Percentiles rank a stretch among this genome's conserved stretches.
Conservation (phyloP, 106 monocot genomes). For the Platanthera zijinensis region DNA sequence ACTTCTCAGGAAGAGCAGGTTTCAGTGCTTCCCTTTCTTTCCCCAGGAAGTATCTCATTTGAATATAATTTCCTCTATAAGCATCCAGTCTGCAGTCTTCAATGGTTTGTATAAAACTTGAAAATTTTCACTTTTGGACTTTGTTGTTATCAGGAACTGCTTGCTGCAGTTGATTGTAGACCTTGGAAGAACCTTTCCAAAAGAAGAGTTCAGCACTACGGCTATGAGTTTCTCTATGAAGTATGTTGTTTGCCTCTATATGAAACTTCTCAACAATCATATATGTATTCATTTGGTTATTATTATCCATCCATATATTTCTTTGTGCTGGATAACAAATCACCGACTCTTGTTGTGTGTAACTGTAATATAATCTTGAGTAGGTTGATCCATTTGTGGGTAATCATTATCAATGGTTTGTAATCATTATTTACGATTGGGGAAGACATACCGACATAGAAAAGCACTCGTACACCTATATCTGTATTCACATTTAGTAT, state of each 20-base stretch:
- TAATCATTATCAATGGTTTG: background rate
- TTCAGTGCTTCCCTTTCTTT: background rate
- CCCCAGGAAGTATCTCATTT: background rate
- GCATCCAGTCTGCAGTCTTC: background rate
- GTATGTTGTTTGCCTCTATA: conserved; percentile 38
- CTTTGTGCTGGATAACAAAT: background rate
- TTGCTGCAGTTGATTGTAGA: conserved; percentile 66
- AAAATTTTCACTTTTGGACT: background rate
- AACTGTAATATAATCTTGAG: background rate
- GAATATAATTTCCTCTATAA: background rate
- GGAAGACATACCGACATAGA: no score
- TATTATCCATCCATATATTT: background rate
- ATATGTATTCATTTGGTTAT: background rate
- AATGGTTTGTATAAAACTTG: background rate
- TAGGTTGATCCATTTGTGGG: background rate
- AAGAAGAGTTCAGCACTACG: conserved; percentile 99
- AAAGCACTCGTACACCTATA: no score
- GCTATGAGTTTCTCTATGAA: conserved; percentile 83
- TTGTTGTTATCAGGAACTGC: conserved; percentile 48
- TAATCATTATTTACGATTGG: no score
- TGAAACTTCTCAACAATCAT: conserved; percentile 5
- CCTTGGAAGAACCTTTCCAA: conserved; percentile 83
- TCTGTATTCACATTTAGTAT: no score
- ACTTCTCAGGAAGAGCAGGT: conserved; percentile 71
- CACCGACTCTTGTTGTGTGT: background rate